These are phyloP conservation scores for Xylariaceae sp. DNA, from an alignment of 2,329 filamentous ascomycete species.

Conservation along the genomic window DNA sequence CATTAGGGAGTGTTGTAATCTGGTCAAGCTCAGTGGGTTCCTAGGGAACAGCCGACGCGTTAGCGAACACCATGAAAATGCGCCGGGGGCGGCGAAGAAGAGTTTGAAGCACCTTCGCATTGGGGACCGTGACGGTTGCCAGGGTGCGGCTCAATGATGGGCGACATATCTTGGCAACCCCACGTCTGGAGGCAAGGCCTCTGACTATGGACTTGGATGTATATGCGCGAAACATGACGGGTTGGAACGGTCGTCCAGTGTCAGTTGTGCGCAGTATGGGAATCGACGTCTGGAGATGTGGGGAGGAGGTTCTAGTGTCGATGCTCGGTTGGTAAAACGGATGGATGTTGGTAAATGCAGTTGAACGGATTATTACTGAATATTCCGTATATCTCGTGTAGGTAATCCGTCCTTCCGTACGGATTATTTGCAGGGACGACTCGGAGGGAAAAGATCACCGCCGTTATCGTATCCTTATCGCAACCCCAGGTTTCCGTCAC, in stretches of 20 bases:
- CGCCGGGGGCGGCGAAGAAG: background rate
- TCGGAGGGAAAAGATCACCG: background rate
- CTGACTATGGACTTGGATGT: conserved; percentile 22
- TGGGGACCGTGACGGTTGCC: conserved; percentile 25
- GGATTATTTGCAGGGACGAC: background rate
- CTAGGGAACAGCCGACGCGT: conserved; percentile 34
- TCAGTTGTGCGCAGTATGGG: conserved; percentile 9
- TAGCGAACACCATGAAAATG: background rate
- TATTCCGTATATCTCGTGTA: too few species aligned
- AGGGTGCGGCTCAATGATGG: conserved; percentile 21
- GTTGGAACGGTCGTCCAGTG: conserved; percentile 9
- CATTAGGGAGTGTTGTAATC: conserved; percentile 86
- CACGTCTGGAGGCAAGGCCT: conserved; percentile 22
- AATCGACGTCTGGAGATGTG: background rate
- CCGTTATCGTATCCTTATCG: background rate
- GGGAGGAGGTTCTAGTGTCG: conserved; percentile 3
- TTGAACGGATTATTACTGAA: too few species aligned
- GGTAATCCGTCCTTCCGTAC: too few species aligned
- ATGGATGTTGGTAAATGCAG: background rate
- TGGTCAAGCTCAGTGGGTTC: conserved; percentile 83
- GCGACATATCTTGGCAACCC: conserved; percentile 16
- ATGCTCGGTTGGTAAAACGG: background rate
- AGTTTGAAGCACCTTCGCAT: conserved; percentile 21
- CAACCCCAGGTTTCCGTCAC: background rate
- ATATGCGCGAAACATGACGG: conserved; percentile 29